Evolutionary conservation across 1,284 basidiomycete species (phyloP), one percentile per base, ranked within the genome.

Genomic region (Phellopilus nigrolimitatus): DNA sequence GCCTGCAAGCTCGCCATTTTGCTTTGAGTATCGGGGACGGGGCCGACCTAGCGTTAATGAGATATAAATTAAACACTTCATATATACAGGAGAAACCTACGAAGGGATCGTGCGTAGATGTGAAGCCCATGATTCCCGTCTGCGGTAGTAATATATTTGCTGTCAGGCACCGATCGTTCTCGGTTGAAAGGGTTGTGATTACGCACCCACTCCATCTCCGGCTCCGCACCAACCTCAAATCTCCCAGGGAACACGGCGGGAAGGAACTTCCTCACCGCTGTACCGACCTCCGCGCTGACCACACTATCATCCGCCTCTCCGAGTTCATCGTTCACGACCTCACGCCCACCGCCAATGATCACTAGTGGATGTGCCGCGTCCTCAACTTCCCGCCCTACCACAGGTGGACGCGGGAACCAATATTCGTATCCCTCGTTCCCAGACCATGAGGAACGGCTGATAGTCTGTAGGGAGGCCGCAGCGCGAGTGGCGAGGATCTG

Each of bases 71-170:
- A 47, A 7, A 28, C 22, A 13, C 12, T 39, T 37, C 6, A 15
- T 34, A 5, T n/a, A n/a, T n/a, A n/a, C n/a, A n/a, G n/a, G n/a
- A n/a, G 51, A 36, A 17, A 70, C 82, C 53, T 61, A 91, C 88
- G 55, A 89, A 78, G 0, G 89, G 90, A 62, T 84, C 80, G 0
- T 71, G 71, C 5, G 68, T 70, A 47, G 69, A 69, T 0, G 89
- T 91, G 60, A 73, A 88, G 0, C 81, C 90, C 86, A 91, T 89
- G 43, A 93, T 88, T 0, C 90, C 91, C 1, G 84, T 88, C 89
- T 85, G 53, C 31, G 27, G 31, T 7, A 34, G n/a, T n/a, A n/a
- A n/a, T n/a, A n/a, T n/a, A n/a, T n/a, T n/a, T n/a, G n/a, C 8
- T 17, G n/a, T 37, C 34, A 17, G 34, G 3, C n/a, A 51, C 43